Evolutionary conservation across 768 basidiomycete species (phyloP), one percentile per base, ranked within the genome.

Genomic region (Kwoniella mangroviensis): DNA sequence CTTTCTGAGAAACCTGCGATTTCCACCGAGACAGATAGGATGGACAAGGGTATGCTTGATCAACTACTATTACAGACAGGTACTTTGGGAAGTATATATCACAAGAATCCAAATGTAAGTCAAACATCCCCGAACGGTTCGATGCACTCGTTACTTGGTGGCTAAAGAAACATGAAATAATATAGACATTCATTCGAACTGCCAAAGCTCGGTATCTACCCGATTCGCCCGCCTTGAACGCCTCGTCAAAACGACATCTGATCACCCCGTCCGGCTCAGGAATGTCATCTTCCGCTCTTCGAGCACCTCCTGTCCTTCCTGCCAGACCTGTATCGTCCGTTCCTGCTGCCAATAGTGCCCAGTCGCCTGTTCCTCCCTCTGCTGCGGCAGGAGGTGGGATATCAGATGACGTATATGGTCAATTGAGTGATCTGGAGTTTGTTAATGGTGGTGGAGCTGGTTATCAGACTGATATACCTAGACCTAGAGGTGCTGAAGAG

Each of bases 41-140:
- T 99, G 93, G 96, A 98, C 77, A 89, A 95, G 75, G 93, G 94
- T 19, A 91, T 95, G 59, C 88, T 99, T 52, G 97, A 99, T 84
- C 95, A 98, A 74, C 86, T 99, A 13, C 84, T 99, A 53, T 84
- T 99, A 41, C 94, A 98, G 82, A 94, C 96, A 0, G 96, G 93
- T 5, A 94, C 93, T 13, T 84, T 98, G 34, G 92, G 94, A 28
- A 95, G 93, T 69, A 96, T 99, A 68, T 99, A 98, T 83, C 96
- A 98, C 86, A 97, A 98, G 85, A 94, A 94, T 76, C 95, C 95
- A 17, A 92, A 96, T 87, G 79, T 80, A 40, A 66, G 77, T 49
- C 3, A 28, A 11, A 7, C 19, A 40, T 41, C 28, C 11, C 58
- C 40, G 9, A 59, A 13, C 13, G 17, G 17, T 17, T 40, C 17